Evolutionary conservation across 169 alveolate genomes (phyloP), one percentile per base, ranked within the genome.

Genomic region (Pseudocohnilembus persalinus): DNA sequence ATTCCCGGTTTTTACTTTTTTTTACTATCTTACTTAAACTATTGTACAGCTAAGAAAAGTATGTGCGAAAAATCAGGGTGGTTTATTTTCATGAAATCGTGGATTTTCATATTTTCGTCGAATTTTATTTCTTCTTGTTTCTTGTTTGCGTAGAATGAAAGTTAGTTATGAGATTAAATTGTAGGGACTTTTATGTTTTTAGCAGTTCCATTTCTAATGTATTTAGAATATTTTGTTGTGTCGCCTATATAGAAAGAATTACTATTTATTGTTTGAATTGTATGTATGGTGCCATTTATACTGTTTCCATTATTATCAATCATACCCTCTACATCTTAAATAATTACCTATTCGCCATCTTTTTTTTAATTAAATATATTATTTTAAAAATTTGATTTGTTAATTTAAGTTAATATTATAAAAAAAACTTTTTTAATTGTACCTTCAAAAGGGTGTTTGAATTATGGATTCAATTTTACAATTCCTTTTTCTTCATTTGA

Each of bases 271-370:
- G 76, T 83, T 78, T 78, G 29, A 0, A 85, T 77, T 33, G 72
- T 74, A 25, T 78, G 77, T 1, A 85, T 33, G 28, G 85, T 72
- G n/a, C 79, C 76, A 49, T 85, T 85, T 27, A 85, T 85, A n/a
- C 85, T 78, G 31, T 72, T 85, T n/a, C 78, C 76, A n/a, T 85
- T 35, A 30, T 31, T n/a, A n/a, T 84, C 74, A 1, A 85, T 88
- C 89, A 91, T 84, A 11, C 95, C 95, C 89, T 88, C 77, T 28
- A 90, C 95, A 27, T 92, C 95, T 30, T 83, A 86, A 85, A 85
- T 83, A 30, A 84, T 80, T 78, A 89, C 83, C 68, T 82, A 88
- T 31, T 85, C 88, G 73, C 84, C 75, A 72, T 89, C 87, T 0
- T 87, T 11, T 49, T 11, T 11, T 11, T 11, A n/a, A n/a, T n/a